A percentile compares a stretch with the other conserved stretches of the same genome.
phyloP scores from a whole-genome alignment of 2,329 filamentous ascomycete genomes.

The Gliomastix tumulicola region DNA sequence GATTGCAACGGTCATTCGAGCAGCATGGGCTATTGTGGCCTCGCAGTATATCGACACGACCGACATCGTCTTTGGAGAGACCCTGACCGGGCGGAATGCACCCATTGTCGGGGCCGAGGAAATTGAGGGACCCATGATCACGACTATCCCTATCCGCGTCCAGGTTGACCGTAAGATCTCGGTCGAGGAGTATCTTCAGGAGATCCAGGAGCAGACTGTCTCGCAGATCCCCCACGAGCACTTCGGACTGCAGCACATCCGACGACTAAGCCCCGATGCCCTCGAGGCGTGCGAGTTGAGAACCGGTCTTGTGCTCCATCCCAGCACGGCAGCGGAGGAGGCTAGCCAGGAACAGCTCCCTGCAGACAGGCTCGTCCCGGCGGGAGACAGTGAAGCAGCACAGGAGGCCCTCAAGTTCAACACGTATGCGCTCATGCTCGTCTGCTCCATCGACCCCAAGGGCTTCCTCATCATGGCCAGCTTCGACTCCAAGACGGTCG shows the following conservation, averaged over 20 bases:
- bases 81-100: constrained; percentile 48
- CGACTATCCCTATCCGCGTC: constrained; percentile 50
- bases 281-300: constrained; percentile 48
- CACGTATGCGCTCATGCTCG: constrained; percentile 57
- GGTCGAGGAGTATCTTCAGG: constrained; percentile 44
- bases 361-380: constrained; percentile 45
- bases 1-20: constrained; percentile 48
- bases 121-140: constrained; percentile 55
- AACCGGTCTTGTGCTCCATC: constrained; percentile 48
- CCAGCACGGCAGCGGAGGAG: constrained; percentile 23
- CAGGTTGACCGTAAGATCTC: constrained; percentile 30
- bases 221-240: constrained; percentile 59
- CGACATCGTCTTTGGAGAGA: constrained; percentile 54
- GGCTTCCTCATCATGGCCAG: constrained; percentile 55
- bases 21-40: constrained; percentile 50
- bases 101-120: constrained; percentile 39
- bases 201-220: constrained; percentile 48
- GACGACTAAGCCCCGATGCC: constrained; percentile 45
- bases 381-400: constrained; percentile 48
- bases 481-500: constrained; percentile 56
- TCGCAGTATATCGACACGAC: constrained; percentile 42
- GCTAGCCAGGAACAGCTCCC: constrained; percentile 23
- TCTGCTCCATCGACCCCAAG: constrained; percentile 51
- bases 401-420: constrained; percentile 53
- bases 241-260: constrained; percentile 52